These are phyloP conservation scores for Sanguinoderma infundibulare DNA, from an alignment of 1,284 basidiomycete species.

Conservation along the genomic window DNA sequence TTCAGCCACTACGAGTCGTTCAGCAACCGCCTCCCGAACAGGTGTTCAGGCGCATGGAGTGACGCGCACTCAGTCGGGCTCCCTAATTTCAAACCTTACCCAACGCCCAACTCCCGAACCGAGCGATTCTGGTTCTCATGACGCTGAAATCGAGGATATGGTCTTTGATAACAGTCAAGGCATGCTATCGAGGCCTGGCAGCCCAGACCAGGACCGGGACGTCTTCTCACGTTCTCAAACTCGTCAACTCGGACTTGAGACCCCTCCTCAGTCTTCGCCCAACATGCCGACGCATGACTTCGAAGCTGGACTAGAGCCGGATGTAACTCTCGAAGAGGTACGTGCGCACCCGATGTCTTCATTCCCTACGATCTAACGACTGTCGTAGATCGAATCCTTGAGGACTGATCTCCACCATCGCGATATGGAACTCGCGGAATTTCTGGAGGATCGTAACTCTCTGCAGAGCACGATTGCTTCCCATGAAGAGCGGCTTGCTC, in stretches of 20 bases:
- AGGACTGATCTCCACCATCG: constrained; percentile 11
- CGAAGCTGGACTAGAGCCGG: not conserved
- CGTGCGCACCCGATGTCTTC: not conserved
- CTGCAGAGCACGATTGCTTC: constrained; percentile 10
- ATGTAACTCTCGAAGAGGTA: constrained; percentile 1
- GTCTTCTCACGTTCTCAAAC: not conserved
- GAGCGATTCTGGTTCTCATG: constrained; percentile 36
- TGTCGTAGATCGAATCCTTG: constrained; percentile 5
- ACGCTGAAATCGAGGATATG: constrained; percentile 15
- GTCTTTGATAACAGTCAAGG: constrained; percentile 11
- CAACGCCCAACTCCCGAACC: constrained; percentile 56
- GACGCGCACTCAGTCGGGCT: constrained; percentile 50
- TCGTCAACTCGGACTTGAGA: constrained; percentile 10
- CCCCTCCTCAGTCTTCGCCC: constrained; percentile 13
- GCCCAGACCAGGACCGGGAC: not conserved
- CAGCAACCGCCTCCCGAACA: not conserved
- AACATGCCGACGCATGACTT: constrained; percentile 7
- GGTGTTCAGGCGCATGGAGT: constrained; percentile 25
- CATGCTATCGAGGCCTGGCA: not conserved
- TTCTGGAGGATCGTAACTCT: constrained; percentile 18
- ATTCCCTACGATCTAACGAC: not conserved
- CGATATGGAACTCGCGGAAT: constrained; percentile 4
- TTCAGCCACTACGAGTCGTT: not conserved
- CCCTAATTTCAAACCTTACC: constrained; percentile 49
- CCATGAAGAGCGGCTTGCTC: constrained; percentile 9